A percentile compares a stretch with the other conserved stretches of the same genome.
These are phyloP conservation scores for Gamarada debralockiae DNA, from an alignment of 495 filamentous ascomycete species.

Conservation along the genomic window DNA sequence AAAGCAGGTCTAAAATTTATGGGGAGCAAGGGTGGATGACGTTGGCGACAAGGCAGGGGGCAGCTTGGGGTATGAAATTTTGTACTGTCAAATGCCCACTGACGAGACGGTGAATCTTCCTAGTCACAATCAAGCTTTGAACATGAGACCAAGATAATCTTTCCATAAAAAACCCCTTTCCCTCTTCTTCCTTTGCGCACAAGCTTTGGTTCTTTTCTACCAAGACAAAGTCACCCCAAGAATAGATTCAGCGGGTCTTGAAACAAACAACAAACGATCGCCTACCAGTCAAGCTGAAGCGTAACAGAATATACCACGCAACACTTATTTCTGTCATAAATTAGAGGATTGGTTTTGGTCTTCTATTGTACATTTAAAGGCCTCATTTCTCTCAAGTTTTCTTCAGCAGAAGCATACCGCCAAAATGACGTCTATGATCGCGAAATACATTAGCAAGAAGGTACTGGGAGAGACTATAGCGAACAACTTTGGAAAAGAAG, in stretches of 20 bases:
- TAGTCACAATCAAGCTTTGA: background rate
- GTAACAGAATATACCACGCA: constrained; percentile 3
- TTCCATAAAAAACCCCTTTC: background rate
- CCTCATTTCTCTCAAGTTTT: background rate
- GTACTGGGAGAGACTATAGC: constrained; percentile 60
- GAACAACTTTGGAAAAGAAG: constrained; percentile 67
- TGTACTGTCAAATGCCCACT: background rate
- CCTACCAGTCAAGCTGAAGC: constrained; percentile 11
- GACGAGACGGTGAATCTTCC: background rate
- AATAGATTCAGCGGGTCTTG: constrained; percentile 3
- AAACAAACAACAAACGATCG: constrained; percentile 3
- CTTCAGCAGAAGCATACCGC: constrained; percentile 10
- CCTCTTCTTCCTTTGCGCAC: too few species aligned
- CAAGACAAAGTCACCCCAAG: background rate
- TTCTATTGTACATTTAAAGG: constrained; percentile 8
- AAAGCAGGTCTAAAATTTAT: too few species aligned
- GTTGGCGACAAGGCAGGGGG: background rate
- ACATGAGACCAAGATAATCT: background rate
- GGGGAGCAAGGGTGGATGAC: background rate
- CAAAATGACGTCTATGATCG: constrained; percentile 49
- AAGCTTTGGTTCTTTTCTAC: background rate
- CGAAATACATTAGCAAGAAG: constrained; percentile 58
- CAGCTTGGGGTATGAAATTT: too few species aligned
- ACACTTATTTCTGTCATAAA: background rate
- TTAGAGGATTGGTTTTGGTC: background rate